phyloP scores from a whole-genome alignment of 805 yeast genomes.

The Candida boidinii region DNA sequence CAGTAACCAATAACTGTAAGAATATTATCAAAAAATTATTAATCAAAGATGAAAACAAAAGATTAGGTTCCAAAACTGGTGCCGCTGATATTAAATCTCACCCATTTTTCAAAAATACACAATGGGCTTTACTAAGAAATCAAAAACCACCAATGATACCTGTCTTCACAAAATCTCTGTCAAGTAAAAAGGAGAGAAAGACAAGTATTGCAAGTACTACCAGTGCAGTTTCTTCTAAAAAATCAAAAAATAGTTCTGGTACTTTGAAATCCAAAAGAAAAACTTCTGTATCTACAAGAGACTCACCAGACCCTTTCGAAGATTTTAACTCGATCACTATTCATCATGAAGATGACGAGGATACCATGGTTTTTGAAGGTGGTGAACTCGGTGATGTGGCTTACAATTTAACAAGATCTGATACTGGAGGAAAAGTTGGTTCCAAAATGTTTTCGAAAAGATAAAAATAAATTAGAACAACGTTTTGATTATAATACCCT shows the following conservation, averaged over 20 bases:
- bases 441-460: slow-evolving; percentile 20
- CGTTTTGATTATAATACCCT: no score
- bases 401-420: slow-evolving; percentile 39
- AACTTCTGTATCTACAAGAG: slow-evolving; percentile 17
- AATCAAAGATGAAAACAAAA: slow-evolving; percentile 79
- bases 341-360: slow-evolving; percentile 52
- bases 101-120: slow-evolving; percentile 81
- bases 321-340: slow-evolving; percentile 81
- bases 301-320: slow-evolving; percentile 63
- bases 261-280: slow-evolving; percentile 31
- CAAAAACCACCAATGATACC: slow-evolving; percentile 97
- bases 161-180: slow-evolving; percentile 30
- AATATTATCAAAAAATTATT: slow-evolving; percentile 71
- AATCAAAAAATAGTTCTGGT: slow-evolving; percentile 40
- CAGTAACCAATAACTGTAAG: slow-evolving; percentile 68
- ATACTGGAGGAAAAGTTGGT: slow-evolving; percentile 17
- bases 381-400: slow-evolving; percentile 45
- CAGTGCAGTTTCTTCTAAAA: slow-evolving; percentile 1
- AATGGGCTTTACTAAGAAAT: slow-evolving; percentile 92
- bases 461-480: no score
- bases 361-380: slow-evolving; percentile 39
- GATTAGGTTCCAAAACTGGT: slow-evolving; percentile 88
- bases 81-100: slow-evolving; percentile 93
- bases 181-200: background rate
- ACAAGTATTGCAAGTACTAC: background rate